Evolutionary conservation across 805 yeast genomes (phyloP).

Genomic region (Blastobotrys peoriensis): DNA sequence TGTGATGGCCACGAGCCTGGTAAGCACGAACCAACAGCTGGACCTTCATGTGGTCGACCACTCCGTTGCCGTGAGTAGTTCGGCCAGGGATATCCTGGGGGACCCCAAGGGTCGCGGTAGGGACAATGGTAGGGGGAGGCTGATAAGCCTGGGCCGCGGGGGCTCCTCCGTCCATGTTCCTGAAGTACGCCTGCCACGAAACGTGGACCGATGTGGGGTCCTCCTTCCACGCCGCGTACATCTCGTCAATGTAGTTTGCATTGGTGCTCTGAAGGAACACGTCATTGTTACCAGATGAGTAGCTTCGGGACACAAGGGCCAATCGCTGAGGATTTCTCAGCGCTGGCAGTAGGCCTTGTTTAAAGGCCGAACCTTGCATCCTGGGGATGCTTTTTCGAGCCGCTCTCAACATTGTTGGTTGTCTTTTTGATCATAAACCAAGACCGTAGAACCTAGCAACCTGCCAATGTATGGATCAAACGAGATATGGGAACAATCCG

Average conservation of each 20-base stretch:
- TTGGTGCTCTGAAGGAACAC: constrained; percentile 76
- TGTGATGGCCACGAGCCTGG: constrained; percentile 97
- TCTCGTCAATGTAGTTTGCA: constrained; percentile 93
- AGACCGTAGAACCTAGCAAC: no score
- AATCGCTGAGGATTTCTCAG: not conserved
- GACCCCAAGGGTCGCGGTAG: constrained; percentile 73
- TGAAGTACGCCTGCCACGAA: constrained; percentile 94
- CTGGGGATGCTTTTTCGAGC: constrained; percentile 1
- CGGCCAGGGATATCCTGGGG: constrained; percentile 47
- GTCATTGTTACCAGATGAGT: constrained; percentile 37
- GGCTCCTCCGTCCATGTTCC: constrained; percentile 69
- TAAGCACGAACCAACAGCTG: constrained; percentile 96
- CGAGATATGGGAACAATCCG: no score
- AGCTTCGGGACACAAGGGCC: not conserved
- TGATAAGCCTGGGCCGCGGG: constrained; percentile 69
- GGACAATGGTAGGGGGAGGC: constrained; percentile 89
- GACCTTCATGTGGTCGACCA: constrained; percentile 84
- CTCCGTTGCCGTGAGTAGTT: constrained; percentile 52
- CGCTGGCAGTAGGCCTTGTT: not conserved
- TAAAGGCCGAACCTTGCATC: not conserved
- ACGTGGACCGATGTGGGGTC: constrained; percentile 91
- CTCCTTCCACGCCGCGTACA: constrained; percentile 90
- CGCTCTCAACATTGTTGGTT: not conserved
- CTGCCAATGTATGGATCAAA: no score
- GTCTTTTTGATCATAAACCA: not conserved